Evolutionary conservation across 352 stramenopile genomes (phyloP).

Genomic region (Phytophthora megakarya): DNA sequence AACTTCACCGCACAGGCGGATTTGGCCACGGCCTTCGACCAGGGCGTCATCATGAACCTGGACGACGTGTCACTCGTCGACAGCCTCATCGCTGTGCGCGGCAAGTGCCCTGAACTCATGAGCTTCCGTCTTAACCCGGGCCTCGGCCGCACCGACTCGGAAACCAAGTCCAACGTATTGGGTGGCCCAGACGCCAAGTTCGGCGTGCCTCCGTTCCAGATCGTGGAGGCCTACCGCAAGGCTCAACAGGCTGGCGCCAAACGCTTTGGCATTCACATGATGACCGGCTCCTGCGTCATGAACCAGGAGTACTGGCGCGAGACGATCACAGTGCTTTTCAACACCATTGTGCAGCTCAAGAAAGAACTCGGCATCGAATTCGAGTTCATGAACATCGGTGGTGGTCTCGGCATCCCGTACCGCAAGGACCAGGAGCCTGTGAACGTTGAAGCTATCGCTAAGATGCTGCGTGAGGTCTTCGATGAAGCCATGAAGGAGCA

Average conservation of each 20-base stretch:
- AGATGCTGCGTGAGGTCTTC: slow-evolving; percentile 79
- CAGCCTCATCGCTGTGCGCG: slow-evolving; percentile 65
- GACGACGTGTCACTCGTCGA: slow-evolving; percentile 88
- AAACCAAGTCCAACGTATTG: slow-evolving; percentile 90
- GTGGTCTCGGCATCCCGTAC: slow-evolving; percentile 89
- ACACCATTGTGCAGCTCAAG: slow-evolving; percentile 79
- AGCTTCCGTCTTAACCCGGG: slow-evolving; percentile 90
- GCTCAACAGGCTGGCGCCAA: slow-evolving; percentile 78
- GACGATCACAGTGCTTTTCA: slow-evolving; percentile 83
- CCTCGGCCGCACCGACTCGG: slow-evolving; percentile 86
- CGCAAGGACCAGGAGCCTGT: slow-evolving; percentile 71
- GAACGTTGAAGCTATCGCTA: slow-evolving; percentile 69
- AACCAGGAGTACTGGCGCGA: slow-evolving; percentile 91
- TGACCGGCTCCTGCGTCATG: slow-evolving; percentile 91
- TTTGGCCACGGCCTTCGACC: slow-evolving; percentile 71
- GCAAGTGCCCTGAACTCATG: slow-evolving; percentile 82
- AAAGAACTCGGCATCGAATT: slow-evolving; percentile 88
- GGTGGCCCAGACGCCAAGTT: slow-evolving; percentile 90
- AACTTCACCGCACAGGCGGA: slow-evolving; percentile 89
- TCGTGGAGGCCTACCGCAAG: slow-evolving; percentile 86
- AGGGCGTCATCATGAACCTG: slow-evolving; percentile 89
- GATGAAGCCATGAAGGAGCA: slow-evolving; percentile 76
- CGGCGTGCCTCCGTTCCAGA: slow-evolving; percentile 86
- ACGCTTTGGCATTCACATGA: slow-evolving; percentile 92
- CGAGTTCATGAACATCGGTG: slow-evolving; percentile 92